Conservation (phyloP, 2,329 filamentous ascomycete species). For the Salinomyces thailandicus region DNA sequence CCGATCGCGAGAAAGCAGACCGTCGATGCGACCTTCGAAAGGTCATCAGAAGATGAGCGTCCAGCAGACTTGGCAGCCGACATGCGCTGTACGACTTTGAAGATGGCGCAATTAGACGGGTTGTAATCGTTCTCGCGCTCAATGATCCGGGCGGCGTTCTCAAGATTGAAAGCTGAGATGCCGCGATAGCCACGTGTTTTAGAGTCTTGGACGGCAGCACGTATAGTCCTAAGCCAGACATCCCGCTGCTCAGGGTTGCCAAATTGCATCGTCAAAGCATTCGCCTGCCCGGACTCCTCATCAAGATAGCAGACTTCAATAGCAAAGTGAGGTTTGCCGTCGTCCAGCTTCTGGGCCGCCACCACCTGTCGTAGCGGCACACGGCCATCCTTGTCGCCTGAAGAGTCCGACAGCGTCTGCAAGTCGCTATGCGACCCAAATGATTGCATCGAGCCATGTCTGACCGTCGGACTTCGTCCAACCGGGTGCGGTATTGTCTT, state of each 20-base stretch:
- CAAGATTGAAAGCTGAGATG: slow-evolving; percentile 49
- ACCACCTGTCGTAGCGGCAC: slow-evolving; percentile 57
- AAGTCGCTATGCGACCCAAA: slow-evolving; percentile 52
- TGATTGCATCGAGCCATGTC: slow-evolving; percentile 50
- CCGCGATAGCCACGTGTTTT: slow-evolving; percentile 42
- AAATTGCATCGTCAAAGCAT: slow-evolving; percentile 54
- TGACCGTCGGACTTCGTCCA: slow-evolving; percentile 35
- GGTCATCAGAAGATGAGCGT: slow-evolving; percentile 53
- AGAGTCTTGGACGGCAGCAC: slow-evolving; percentile 47
- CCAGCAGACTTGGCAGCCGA: slow-evolving; percentile 41
- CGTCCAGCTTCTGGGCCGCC: slow-evolving; percentile 56
- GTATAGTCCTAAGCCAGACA: slow-evolving; percentile 53
- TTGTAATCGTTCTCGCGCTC: slow-evolving; percentile 61
- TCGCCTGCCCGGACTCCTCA: slow-evolving; percentile 50
- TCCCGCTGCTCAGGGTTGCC: slow-evolving; percentile 54
- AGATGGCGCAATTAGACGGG: slow-evolving; percentile 55
- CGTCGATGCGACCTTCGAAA: slow-evolving; percentile 53
- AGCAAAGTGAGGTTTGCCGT: slow-evolving; percentile 55
- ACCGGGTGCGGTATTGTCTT: slow-evolving; percentile 30
- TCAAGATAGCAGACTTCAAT: slow-evolving; percentile 60
- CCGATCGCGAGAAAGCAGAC: slow-evolving; percentile 61
- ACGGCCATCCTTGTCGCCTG: slow-evolving; percentile 45
- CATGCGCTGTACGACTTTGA: slow-evolving; percentile 57
- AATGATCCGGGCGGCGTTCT: slow-evolving; percentile 51
- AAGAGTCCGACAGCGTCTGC: slow-evolving; percentile 42